These are phyloP conservation scores for Ceratocystiopsis minuta DNA, from an alignment of 2,329 filamentous ascomycete genomes.

Conservation along the genomic window DNA sequence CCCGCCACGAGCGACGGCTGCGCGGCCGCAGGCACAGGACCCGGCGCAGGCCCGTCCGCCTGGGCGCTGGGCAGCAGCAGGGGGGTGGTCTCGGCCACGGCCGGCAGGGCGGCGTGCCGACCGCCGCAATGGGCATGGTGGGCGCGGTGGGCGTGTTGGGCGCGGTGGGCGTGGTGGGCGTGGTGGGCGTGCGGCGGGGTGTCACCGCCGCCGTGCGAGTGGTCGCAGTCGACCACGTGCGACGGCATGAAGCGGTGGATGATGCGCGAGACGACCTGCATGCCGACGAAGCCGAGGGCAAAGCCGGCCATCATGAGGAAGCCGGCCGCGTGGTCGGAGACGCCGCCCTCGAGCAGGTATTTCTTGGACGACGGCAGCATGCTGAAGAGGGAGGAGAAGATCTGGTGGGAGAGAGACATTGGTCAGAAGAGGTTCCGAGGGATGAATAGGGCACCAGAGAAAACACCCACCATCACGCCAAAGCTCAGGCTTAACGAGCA, in stretches of 20 bases:
- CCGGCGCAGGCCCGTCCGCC: conserved; percentile 4
- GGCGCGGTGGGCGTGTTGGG: not conserved
- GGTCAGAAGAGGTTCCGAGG: not conserved
- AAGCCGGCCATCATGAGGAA: conserved; percentile 54
- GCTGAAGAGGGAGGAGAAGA: conserved; percentile 81
- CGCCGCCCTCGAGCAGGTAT: conserved; percentile 55
- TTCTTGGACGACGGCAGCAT: conserved; percentile 77
- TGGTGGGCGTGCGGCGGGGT: conserved; percentile 1
- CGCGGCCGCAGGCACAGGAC: too few relatives aligned
- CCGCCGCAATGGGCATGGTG: not conserved
- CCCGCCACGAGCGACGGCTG: conserved; percentile 5
- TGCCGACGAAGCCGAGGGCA: conserved; percentile 53
- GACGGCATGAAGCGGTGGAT: conserved; percentile 60
- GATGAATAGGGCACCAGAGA: not conserved
- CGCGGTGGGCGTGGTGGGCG: not conserved
- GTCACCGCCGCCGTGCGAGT: conserved; percentile 43
- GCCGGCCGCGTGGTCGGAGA: conserved; percentile 47
- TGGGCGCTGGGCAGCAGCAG: conserved; percentile 18
- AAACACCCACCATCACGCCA: conserved; percentile 66
- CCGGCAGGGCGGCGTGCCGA: not conserved
- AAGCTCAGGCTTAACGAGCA: conserved; percentile 83
- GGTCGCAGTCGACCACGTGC: conserved; percentile 65
- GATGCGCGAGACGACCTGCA: conserved; percentile 53
- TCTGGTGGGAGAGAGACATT: conserved; percentile 26
- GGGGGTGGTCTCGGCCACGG: conserved; percentile 27